phyloP scores from a whole-genome alignment of 441 rosid genomes.

The Melastoma candidum region DNA sequence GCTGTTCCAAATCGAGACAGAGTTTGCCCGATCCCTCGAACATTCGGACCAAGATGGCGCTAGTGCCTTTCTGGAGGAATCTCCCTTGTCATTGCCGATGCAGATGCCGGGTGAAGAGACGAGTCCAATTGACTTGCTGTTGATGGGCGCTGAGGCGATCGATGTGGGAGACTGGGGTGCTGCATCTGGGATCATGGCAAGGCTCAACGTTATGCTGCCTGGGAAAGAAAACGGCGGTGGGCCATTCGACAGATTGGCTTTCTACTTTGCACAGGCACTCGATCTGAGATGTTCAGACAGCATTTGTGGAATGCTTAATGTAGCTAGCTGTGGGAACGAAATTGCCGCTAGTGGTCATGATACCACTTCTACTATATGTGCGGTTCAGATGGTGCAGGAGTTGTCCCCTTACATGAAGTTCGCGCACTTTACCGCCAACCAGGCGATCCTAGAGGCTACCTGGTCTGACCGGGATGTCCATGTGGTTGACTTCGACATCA shows the following conservation, averaged over 20 bases:
- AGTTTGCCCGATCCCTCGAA: too few relatives aligned
- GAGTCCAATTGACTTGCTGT: slow-evolving; percentile 14
- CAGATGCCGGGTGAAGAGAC: slow-evolving; percentile 1
- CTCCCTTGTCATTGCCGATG: too few relatives aligned
- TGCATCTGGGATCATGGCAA: slow-evolving; percentile 10
- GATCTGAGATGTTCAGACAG: slow-evolving; percentile 10
- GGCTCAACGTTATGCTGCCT: slow-evolving; percentile 10
- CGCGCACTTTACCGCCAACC: slow-evolving; percentile 25
- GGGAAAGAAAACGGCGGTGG: slow-evolving; percentile 2
- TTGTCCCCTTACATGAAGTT: slow-evolving; percentile 24
- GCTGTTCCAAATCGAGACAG: too few relatives aligned
- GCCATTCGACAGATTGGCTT: slow-evolving; percentile 16
- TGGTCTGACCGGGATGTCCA: slow-evolving; percentile 14
- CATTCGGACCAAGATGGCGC: too few relatives aligned
- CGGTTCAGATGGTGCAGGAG: slow-evolving; percentile 23
- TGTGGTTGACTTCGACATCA: slow-evolving; percentile 23
- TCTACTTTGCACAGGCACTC: slow-evolving; percentile 20
- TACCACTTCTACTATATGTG: slow-evolving; percentile 1
- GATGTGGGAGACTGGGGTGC: slow-evolving; percentile 19
- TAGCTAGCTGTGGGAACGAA: not conserved
- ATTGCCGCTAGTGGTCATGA: slow-evolving; percentile 1
- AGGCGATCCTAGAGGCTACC: slow-evolving; percentile 25
- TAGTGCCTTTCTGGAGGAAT: too few relatives aligned
- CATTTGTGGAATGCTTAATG: slow-evolving; percentile 1
- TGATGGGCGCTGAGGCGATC: slow-evolving; percentile 28